Conservation (phyloP, 768 basidiomycete species). For the Lactarius vividus region DNA sequence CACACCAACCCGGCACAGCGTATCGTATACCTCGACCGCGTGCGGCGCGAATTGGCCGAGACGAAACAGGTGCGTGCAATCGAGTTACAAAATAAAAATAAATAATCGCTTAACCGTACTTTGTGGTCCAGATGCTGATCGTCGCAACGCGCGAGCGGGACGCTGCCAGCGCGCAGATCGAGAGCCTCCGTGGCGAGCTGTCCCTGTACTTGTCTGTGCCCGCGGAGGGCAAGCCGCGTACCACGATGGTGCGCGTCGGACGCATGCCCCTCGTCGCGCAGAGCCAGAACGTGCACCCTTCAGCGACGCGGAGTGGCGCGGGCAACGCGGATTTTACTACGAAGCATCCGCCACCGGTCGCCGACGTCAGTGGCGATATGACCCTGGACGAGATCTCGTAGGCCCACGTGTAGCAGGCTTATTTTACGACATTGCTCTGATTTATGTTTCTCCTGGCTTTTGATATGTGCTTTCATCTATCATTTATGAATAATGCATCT, state of each 20-base stretch:
- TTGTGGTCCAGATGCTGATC: conserved; percentile 32
- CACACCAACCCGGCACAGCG: conserved; percentile 83
- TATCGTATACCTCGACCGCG: conserved; percentile 82
- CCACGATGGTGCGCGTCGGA: conserved; percentile 36
- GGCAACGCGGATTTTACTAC: conserved; percentile 7
- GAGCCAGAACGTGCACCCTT: conserved; percentile 24
- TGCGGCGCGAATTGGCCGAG: conserved; percentile 76
- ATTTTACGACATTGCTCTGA: background rate
- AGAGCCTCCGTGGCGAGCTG: conserved; percentile 36
- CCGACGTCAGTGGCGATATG: conserved; percentile 31
- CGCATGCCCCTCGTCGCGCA: conserved; percentile 32
- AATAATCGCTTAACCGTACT: background rate
- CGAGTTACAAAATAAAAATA: background rate
- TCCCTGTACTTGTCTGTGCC: conserved; percentile 38
- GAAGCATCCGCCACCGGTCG: conserved; percentile 24
- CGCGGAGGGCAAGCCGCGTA: conserved; percentile 33
- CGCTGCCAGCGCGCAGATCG: conserved; percentile 32
- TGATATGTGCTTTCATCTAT: conserved; percentile 2
- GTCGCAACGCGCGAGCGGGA: conserved; percentile 36
- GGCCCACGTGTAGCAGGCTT: background rate
- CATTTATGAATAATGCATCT: background rate
- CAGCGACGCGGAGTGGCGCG: background rate
- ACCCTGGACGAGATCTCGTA: conserved; percentile 34
- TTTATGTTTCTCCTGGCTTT: background rate
- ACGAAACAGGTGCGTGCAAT: conserved; percentile 60